phyloP scores from a whole-genome alignment of 441 rosid species.

The Dalechampia spathulata region DNA sequence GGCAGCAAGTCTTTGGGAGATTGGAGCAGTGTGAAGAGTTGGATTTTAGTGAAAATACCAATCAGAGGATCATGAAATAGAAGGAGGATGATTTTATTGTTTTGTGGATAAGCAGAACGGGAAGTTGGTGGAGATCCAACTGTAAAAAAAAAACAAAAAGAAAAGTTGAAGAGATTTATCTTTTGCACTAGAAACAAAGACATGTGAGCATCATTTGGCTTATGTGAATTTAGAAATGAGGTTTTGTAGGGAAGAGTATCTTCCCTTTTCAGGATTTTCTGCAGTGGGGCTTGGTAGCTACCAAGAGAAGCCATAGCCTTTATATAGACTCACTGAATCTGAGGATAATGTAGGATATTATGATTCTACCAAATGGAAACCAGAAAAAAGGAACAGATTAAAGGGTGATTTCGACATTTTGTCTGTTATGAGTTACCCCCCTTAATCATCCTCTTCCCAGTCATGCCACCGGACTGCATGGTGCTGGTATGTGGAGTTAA shows the following conservation, averaged over 20 bases:
- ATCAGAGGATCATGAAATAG: slow-evolving; percentile 19
- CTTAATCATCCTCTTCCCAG: too few species aligned
- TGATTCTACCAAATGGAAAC: too few species aligned
- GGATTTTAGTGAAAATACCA: slow-evolving; percentile 16
- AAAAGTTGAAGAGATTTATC: slow-evolving; percentile 12
- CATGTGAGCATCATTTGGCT: slow-evolving; percentile 73
- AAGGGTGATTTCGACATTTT: too few species aligned
- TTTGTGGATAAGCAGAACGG: slow-evolving; percentile 25
- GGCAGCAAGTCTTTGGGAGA: slow-evolving; percentile 14
- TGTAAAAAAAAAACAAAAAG: slow-evolving; percentile 23
- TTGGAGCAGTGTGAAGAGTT: background rate
- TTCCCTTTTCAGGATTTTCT: slow-evolving; percentile 16
- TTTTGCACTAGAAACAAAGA: slow-evolving; percentile 37
- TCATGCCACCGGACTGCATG: too few species aligned
- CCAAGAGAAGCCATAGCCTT: background rate
- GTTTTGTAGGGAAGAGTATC: slow-evolving; percentile 15
- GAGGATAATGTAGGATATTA: too few species aligned
- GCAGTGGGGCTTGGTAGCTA: slow-evolving; percentile 20
- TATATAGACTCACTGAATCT: background rate
- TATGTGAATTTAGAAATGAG: slow-evolving; percentile 17
- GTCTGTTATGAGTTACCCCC: too few species aligned
- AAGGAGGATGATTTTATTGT: slow-evolving; percentile 19
- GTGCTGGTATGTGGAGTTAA: too few species aligned
- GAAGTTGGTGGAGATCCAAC: slow-evolving; percentile 41
- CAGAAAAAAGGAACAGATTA: too few species aligned